Percentiles rank a stretch among this genome's conserved stretches.
These are phyloP conservation scores for Alternaria arborescens DNA, from an alignment of 2,329 filamentous ascomycete genomes.

Conservation along the genomic window DNA sequence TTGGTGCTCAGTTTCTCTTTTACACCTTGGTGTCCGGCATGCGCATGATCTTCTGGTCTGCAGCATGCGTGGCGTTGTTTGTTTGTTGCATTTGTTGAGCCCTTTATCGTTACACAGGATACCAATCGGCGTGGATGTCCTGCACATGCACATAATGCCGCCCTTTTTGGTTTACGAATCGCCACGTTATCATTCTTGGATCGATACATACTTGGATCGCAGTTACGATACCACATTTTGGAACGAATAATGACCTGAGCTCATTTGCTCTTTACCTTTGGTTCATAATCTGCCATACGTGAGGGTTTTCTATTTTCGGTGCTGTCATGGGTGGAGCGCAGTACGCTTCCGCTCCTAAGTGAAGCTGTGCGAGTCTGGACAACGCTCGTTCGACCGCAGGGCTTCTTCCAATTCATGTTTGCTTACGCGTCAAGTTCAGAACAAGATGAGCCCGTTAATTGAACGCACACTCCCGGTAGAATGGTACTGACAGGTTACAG, in stretches of 20 bases:
- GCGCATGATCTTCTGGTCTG: conserved; percentile 10
- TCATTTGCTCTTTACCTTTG: conserved; percentile 20
- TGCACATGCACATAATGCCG: conserved; percentile 1
- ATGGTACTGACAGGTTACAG: conserved; percentile 5
- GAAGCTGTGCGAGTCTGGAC: conserved; percentile 9
- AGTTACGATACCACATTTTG: conserved; percentile 24
- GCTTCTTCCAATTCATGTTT: conserved; percentile 1
- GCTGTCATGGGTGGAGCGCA: background rate
- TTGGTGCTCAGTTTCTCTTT: conserved; percentile 25
- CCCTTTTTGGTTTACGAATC: conserved; percentile 14
- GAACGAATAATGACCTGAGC: conserved; percentile 34
- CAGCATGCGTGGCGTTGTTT: conserved; percentile 30
- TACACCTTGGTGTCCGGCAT: conserved; percentile 28
- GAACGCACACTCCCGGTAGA: background rate
- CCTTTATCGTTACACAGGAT: conserved; percentile 9
- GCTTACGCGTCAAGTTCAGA: conserved; percentile 7
- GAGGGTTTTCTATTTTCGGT: conserved; percentile 5
- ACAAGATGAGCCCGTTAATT: background rate
- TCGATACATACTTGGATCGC: conserved; percentile 18
- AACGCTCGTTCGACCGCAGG: background rate
- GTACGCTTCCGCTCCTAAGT: background rate
- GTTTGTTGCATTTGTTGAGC: conserved; percentile 35
- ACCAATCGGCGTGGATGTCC: conserved; percentile 8
- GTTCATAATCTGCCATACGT: conserved; percentile 7
- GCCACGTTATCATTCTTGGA: conserved; percentile 13